Conservation (phyloP, 73 alveolate species). For the Tetrahymena malaccensis region DNA sequence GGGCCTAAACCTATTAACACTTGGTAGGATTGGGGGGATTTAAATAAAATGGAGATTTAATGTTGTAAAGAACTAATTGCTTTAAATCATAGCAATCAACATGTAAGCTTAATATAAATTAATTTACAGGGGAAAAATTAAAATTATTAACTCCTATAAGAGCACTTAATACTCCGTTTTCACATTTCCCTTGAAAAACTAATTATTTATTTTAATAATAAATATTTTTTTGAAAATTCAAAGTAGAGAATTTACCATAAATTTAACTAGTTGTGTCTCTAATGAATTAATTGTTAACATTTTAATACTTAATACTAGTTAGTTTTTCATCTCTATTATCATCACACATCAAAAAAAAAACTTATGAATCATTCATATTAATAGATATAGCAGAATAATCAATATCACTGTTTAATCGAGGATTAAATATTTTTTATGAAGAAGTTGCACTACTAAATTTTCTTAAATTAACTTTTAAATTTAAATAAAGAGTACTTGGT, state of each 20-base stretch:
- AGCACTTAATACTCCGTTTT: background rate
- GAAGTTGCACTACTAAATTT: background rate
- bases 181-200: background rate
- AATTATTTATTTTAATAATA: background rate
- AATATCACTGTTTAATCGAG: background rate
- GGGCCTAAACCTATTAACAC: background rate
- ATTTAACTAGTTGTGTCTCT: background rate
- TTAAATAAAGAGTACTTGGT: background rate
- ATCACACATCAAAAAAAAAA: background rate
- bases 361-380: background rate
- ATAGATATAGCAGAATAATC: background rate
- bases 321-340: background rate
- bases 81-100: background rate
- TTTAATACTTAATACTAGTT: background rate
- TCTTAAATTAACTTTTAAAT: background rate
- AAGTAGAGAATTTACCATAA: background rate
- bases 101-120: background rate
- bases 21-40: background rate
- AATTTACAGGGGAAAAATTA: no score
- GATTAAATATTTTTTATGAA: background rate
- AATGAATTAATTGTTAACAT: no score
- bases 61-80: background rate
- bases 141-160: no score
- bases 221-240: background rate
- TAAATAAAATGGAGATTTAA: background rate